Evolutionary conservation across 495 filamentous ascomycete genomes (phyloP).

Genomic region (Hypoxylon rickii): DNA sequence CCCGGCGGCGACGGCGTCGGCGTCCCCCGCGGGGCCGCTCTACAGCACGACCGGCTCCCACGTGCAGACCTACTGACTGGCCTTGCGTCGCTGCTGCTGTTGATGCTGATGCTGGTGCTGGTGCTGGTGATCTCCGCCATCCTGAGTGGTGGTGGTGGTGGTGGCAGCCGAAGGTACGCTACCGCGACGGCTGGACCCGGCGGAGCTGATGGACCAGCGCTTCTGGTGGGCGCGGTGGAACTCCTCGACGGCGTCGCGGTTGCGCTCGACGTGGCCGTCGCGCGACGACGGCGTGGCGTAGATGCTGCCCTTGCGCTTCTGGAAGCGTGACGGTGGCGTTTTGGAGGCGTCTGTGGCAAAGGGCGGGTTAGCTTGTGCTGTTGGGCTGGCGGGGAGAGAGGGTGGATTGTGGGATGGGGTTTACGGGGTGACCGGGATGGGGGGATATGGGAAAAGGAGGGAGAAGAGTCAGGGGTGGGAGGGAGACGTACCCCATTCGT

Average conservation of each 20-base stretch:
- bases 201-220: constrained; percentile 38
- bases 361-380: constrained; percentile 20
- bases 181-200: constrained; percentile 23
- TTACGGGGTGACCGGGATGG: background rate
- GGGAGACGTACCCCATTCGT: constrained; percentile 50
- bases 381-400: background rate
- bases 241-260: constrained; percentile 46
- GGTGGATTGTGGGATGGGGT: background rate
- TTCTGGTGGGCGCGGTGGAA: constrained; percentile 52
- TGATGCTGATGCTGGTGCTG: too few species aligned
- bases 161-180: constrained; percentile 1
- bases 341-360: constrained; percentile 60
- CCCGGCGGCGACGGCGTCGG: background rate
- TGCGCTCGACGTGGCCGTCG: constrained; percentile 60
- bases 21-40: too few species aligned
- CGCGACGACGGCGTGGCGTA: constrained; percentile 61
- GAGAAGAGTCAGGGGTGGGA: background rate
- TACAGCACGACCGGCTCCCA: constrained; percentile 20
- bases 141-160: background rate
- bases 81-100: constrained; percentile 25
- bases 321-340: constrained; percentile 64
- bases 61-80: constrained; percentile 25
- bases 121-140: too few species aligned
- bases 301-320: constrained; percentile 66
- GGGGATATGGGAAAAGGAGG: background rate